Conservation (phyloP, 129 eudicot genomes). For the Lactuca sativa region DNA sequence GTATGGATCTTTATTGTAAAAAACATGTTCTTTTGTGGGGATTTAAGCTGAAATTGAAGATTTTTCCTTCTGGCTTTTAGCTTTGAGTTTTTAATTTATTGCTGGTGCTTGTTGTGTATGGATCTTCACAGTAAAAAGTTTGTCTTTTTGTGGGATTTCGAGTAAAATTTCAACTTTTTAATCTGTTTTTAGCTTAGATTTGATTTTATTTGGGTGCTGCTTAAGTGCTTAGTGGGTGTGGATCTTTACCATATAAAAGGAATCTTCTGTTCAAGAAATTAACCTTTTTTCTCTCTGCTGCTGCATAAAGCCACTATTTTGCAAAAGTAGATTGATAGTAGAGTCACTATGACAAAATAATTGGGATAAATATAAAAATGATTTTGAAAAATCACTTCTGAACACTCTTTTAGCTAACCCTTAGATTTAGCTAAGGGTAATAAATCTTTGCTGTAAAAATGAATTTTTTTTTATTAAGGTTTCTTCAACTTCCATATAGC, state of each 20-base stretch:
- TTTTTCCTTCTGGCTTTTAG: neutral
- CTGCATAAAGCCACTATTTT: neutral
- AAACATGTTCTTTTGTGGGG: neutral
- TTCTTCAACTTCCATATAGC: neutral
- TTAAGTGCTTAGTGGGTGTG: conserved; percentile 7
- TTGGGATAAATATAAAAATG: neutral
- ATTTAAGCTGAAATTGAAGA: neutral
- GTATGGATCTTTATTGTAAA: conserved; percentile 3
- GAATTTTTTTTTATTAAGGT: neutral
- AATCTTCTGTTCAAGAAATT: neutral
- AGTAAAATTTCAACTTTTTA: neutral
- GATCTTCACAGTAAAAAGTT: no score
- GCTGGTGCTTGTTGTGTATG: neutral
- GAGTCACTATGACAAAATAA: neutral
- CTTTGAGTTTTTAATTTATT: neutral
- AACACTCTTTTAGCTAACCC: neutral
- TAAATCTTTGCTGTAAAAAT: neutral
- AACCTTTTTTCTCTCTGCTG: neutral
- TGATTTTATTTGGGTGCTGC: conserved; percentile 4
- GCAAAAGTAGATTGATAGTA: neutral
- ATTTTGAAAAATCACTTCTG: no score
- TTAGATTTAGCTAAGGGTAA: neutral
- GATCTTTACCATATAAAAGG: conserved; percentile 26
- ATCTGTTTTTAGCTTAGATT: neutral
- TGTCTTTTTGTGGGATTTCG: no score